These are phyloP conservation scores for Sphaerulina vaccinii DNA, from an alignment of 2,329 filamentous ascomycete genomes.

Conservation along the genomic window DNA sequence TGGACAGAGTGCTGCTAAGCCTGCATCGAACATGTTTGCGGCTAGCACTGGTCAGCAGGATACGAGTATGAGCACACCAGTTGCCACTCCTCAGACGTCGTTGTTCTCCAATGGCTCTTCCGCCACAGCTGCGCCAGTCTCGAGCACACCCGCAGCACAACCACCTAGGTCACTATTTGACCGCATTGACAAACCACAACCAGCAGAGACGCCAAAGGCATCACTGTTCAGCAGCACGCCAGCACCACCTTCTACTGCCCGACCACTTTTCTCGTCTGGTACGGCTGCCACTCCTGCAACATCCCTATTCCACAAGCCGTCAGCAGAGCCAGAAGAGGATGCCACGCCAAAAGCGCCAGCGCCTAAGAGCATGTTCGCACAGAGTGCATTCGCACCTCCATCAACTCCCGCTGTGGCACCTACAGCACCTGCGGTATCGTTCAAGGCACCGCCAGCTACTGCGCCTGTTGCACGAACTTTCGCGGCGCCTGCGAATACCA, in stretches of 20 bases:
- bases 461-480: slow-evolving; percentile 16
- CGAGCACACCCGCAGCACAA: slow-evolving; percentile 16
- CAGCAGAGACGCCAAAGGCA: slow-evolving; percentile 17
- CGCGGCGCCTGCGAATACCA: slow-evolving; percentile 8
- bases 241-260: slow-evolving; percentile 17
- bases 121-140: slow-evolving; percentile 9
- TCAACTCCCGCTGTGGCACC: slow-evolving; percentile 15
- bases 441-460: slow-evolving; percentile 20
- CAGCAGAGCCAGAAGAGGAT: not conserved
- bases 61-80: slow-evolving; percentile 31
- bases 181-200: slow-evolving; percentile 16
- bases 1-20: slow-evolving; percentile 18
- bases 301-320: slow-evolving; percentile 16
- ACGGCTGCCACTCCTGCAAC: slow-evolving; percentile 1
- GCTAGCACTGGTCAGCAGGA: slow-evolving; percentile 23
- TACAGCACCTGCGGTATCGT: slow-evolving; percentile 9
- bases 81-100: slow-evolving; percentile 27
- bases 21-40: slow-evolving; percentile 10
- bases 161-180: slow-evolving; percentile 23
- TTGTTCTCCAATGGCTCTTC: slow-evolving; percentile 9
- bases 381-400: slow-evolving; percentile 7
- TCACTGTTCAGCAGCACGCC: slow-evolving; percentile 13
- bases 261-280: slow-evolving; percentile 12
- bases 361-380: slow-evolving; percentile 16
- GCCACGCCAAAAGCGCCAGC: slow-evolving; percentile 12